These are phyloP conservation scores for Chaetomiaceae sp. DNA, from an alignment of 2,329 filamentous ascomycete genomes.

Conservation along the genomic window DNA sequence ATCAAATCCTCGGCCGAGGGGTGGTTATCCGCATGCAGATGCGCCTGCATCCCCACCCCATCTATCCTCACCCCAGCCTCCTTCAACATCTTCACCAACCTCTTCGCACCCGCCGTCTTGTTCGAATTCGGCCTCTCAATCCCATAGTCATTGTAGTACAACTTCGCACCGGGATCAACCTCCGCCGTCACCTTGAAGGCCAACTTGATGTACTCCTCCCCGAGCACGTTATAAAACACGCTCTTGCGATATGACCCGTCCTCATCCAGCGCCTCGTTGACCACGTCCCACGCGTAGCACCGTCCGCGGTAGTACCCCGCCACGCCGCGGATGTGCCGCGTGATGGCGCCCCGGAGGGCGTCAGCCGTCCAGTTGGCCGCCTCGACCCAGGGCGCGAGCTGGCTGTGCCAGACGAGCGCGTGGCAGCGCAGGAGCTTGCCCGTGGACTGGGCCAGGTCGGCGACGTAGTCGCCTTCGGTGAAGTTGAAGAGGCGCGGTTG, in stretches of 20 bases:
- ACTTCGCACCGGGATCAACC: constrained; percentile 45
- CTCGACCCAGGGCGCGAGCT: constrained; percentile 49
- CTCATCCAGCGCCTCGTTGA: constrained; percentile 55
- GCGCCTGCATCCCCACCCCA: constrained; percentile 57
- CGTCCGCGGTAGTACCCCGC: constrained; percentile 44
- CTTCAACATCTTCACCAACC: constrained; percentile 42
- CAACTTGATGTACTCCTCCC: constrained; percentile 48
- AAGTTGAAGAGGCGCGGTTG: constrained; percentile 56
- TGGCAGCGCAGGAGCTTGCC: constrained; percentile 55
- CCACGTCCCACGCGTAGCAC: constrained; percentile 54
- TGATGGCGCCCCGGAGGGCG: constrained; percentile 46
- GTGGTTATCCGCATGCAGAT: constrained; percentile 50
- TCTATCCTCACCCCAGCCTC: constrained; percentile 50
- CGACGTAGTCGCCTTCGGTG: constrained; percentile 50
- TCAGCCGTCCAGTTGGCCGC: constrained; percentile 46
- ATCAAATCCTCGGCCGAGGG: constrained; percentile 42
- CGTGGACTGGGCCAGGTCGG: constrained; percentile 39
- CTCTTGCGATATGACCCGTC: constrained; percentile 45
- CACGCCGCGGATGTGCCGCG: constrained; percentile 48
- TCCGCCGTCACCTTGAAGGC: constrained; percentile 48
- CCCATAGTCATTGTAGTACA: constrained; percentile 60
- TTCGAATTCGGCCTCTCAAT: constrained; percentile 42
- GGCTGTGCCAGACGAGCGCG: constrained; percentile 43
- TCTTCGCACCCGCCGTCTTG: constrained; percentile 42
- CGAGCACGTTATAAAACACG: constrained; percentile 49